Base-by-base conservation (phyloP, 2,329 filamentous ascomycete genomes). In the Ophiostoma perfectum region DNA sequence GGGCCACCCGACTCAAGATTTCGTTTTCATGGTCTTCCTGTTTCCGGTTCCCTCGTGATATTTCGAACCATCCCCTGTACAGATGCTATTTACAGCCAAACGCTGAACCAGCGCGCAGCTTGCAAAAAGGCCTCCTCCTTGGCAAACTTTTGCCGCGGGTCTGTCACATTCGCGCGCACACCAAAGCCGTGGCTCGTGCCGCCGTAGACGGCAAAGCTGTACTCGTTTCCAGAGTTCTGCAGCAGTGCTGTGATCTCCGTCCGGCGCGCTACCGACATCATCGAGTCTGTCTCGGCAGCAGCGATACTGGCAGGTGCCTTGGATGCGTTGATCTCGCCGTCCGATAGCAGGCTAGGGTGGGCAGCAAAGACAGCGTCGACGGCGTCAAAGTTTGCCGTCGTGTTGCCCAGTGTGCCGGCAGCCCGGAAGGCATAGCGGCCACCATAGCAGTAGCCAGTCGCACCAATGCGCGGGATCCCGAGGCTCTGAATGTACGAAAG, bases 41-140 rank as follows among this genome's bases (percentile, higher is more conserved):
- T 47, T 1, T 14, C 16, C 2, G 16, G 16, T 5, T 2, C 2
- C 27, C 27, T 27, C 2, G 27, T 2, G 27, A 27, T 27, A 27
- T 1, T 1, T 27, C 2, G 27, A 27, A 27, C 27, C 27, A 1
- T 27, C 1, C 27, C 27, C 47, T 7, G 5, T 16, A 47, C 45
- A 55, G 8, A 0, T 0, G n/a, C n/a, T 4, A 12, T 55, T 58
- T 65, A 70, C 64, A 70, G 66, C 78, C 78, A 80, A 16, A 88
- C 81, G 67, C 90, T 84, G 74, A 94, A 93, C 90, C 90, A 95
- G 69, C 82, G 78, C 66, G 92, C 83, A 39, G 90, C 90, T 81
- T 94, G 91, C 72, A 84, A 78, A 76, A 93, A 93, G 0, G 91
- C 90, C 76, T 88, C 84, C 79, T 94, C 90, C 82, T 93, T 93